Percentiles rank a stretch among this genome's conserved stretches.
Conservation (phyloP, 805 yeast genomes). For the Maudiozyma bulderi region DNA sequence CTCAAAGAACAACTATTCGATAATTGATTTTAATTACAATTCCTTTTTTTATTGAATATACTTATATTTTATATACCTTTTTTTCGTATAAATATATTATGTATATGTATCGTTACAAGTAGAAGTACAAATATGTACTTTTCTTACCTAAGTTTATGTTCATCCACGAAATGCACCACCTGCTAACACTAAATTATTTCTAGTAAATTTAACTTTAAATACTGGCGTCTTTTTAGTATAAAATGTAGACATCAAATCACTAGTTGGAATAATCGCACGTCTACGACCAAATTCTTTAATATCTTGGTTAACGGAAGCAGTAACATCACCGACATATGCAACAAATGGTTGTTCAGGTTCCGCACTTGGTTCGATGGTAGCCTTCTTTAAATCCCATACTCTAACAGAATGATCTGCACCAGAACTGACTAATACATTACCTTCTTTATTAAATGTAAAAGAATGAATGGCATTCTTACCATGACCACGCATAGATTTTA, state of each 20-base stretch:
- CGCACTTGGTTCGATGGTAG: slow-evolving; percentile 69
- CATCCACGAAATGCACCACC: slow-evolving; percentile 63
- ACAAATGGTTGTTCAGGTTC: slow-evolving; percentile 61
- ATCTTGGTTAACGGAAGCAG: slow-evolving; percentile 29
- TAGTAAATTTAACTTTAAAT: slow-evolving; percentile 83
- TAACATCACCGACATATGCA: slow-evolving; percentile 29
- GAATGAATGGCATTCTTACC: slow-evolving; percentile 82
- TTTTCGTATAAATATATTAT: too few species aligned
- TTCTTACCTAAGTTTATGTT: neutral
- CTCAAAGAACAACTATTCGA: too few species aligned
- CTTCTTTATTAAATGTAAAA: slow-evolving; percentile 75
- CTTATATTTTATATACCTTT: too few species aligned
- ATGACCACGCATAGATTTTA: slow-evolving; percentile 92
- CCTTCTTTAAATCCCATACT: slow-evolving; percentile 90
- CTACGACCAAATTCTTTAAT: slow-evolving; percentile 43
- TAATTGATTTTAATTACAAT: too few species aligned
- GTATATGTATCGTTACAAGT: neutral
- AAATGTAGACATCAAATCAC: slow-evolving; percentile 87
- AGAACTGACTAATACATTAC: slow-evolving; percentile 79
- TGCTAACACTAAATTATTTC: slow-evolving; percentile 83
- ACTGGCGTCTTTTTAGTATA: slow-evolving; percentile 92
- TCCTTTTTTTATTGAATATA: too few species aligned
- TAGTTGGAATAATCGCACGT: slow-evolving; percentile 67
- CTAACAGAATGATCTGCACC: slow-evolving; percentile 90
- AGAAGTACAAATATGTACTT: neutral